A percentile compares a stretch with the other conserved stretches of the same genome.
These are phyloP conservation scores for Cyanidium caldarium DNA, from an alignment of 23 red algal species.

Conservation along the genomic window DNA sequence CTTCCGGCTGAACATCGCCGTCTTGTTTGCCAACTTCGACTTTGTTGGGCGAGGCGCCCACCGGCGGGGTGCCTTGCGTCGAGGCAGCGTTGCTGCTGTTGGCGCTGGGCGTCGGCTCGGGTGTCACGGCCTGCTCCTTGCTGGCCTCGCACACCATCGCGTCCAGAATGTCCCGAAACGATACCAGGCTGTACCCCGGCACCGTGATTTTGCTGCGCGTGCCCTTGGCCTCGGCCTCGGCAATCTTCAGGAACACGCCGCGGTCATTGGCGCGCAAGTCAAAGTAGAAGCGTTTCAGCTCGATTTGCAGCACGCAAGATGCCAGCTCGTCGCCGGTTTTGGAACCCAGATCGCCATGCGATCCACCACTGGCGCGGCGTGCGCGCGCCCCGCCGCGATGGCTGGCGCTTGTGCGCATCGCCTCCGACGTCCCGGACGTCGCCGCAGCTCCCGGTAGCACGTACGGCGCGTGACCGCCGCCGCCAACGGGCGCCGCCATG, in stretches of 20 bases:
- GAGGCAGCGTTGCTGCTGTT: background rate
- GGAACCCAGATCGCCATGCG: too few relatives aligned
- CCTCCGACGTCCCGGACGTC: too few relatives aligned
- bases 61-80: background rate
- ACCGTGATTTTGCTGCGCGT: slow-evolving; percentile 1
- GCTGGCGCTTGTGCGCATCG: too few relatives aligned
- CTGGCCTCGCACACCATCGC: background rate
- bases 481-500: too few relatives aligned
- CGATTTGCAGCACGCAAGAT: background rate
- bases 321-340: background rate
- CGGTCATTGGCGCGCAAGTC: background rate
- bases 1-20: background rate
- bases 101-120: too few relatives aligned
- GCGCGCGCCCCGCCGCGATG: too few relatives aligned
- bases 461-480: too few relatives aligned
- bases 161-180: background rate
- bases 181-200: background rate
- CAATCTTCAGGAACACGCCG: background rate
- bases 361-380: too few relatives aligned
- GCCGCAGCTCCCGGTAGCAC: too few relatives aligned
- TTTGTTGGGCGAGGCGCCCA: background rate
- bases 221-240: background rate
- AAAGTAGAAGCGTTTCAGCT: slow-evolving; percentile 6
- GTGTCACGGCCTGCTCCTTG: background rate
- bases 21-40: background rate